These are phyloP conservation scores for Botrytis tulipae DNA, from an alignment of 2,329 filamentous ascomycete species.

Conservation along the genomic window DNA sequence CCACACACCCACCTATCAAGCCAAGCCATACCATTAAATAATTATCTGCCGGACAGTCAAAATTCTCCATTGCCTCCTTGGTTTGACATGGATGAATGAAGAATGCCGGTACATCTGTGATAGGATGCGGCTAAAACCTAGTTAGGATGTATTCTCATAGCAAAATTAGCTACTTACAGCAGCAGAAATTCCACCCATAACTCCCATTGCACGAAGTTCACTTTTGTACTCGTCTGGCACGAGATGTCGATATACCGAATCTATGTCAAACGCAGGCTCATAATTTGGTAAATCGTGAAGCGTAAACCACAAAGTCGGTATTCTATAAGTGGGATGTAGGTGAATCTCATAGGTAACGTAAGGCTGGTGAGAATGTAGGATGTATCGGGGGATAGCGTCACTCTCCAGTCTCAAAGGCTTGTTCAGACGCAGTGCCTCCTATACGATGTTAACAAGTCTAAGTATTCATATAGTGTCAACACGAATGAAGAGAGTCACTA, in stretches of 20 bases:
- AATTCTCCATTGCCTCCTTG: conserved; percentile 71
- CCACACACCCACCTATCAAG: conserved; percentile 77
- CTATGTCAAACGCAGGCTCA: conserved; percentile 59
- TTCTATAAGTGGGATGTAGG: conserved; percentile 70
- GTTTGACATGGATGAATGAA: conserved; percentile 94
- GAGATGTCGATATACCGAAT: conserved; percentile 68
- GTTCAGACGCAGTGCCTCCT: conserved; percentile 32
- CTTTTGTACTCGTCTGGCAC: conserved; percentile 65
- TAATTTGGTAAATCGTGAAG: conserved; percentile 56
- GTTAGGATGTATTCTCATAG: conserved; percentile 15
- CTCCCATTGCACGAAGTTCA: conserved; percentile 58
- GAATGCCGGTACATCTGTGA: conserved; percentile 74
- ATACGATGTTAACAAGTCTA: conserved; percentile 9
- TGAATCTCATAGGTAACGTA: conserved; percentile 66
- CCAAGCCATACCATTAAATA: conserved; percentile 90
- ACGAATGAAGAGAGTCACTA: conserved; percentile 17
- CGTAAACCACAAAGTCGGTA: conserved; percentile 75
- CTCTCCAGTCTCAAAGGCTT: background rate
- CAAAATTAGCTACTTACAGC: conserved; percentile 57
- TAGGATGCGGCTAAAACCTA: conserved; percentile 58
- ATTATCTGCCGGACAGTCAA: conserved; percentile 57
- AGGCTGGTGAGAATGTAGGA: conserved; percentile 41
- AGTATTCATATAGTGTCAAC: background rate
- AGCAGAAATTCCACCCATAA: conserved; percentile 72
- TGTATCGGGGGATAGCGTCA: conserved; percentile 30